phyloP scores from a whole-genome alignment of 176 grass and related monocot species.

The Luzula sylvatica region DNA sequence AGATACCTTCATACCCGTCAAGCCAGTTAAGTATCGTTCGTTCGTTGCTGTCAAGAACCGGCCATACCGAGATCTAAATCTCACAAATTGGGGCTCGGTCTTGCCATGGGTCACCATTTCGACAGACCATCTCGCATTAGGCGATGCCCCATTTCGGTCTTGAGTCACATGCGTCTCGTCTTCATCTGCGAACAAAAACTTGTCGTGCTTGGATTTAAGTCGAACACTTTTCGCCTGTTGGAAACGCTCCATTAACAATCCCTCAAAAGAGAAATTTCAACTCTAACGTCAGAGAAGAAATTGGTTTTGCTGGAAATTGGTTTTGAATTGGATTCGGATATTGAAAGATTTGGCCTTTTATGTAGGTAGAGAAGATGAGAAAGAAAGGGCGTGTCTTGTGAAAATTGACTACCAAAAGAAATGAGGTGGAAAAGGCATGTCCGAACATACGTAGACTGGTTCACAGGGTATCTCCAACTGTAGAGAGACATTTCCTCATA shows the following conservation, averaged over 20 bases:
- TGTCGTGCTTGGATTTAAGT: conserved; percentile 65
- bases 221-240: conserved; percentile 54
- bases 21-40: conserved; percentile 52
- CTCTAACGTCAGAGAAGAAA: background rate
- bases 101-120: conserved; percentile 31
- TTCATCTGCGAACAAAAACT: conserved; percentile 71
- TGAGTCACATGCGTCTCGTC: conserved; percentile 62
- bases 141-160: conserved; percentile 49
- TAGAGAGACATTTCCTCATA: no score
- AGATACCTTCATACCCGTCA: conserved; percentile 45
- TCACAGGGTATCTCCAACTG: no score
- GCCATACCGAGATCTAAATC: conserved; percentile 59
- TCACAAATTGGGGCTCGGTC: conserved; percentile 31
- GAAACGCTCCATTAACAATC: conserved; percentile 60
- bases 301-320: background rate
- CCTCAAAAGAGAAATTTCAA: background rate
- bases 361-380: background rate
- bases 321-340: background rate
- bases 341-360: background rate
- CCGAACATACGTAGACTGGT: no score
- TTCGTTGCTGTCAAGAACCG: conserved; percentile 84
- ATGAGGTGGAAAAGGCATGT: background rate
- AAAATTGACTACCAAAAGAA: background rate
- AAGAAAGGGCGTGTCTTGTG: background rate
- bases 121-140: conserved; percentile 53